These are phyloP conservation scores for Mycena epipterygia DNA, from an alignment of 768 basidiomycete species.

Conservation along the genomic window DNA sequence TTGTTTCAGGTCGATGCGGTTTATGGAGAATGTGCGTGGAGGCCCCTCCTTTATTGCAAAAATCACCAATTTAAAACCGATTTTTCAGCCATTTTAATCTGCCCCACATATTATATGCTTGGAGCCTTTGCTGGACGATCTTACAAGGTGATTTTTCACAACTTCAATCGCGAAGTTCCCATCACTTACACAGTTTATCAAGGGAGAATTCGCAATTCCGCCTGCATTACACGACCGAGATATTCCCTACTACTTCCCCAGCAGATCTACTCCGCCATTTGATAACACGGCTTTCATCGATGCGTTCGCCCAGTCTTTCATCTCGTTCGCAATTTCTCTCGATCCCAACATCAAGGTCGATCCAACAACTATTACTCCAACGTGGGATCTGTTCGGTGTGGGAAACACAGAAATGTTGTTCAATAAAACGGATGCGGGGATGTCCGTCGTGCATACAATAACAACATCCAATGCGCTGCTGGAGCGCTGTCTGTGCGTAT, in stretches of 20 bases:
- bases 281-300: slow-evolving; percentile 23
- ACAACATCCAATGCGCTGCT: slow-evolving; percentile 6
- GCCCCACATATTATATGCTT: slow-evolving; percentile 50
- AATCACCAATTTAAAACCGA: too few relatives aligned
- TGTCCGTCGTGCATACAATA: slow-evolving; percentile 4
- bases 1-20: too few relatives aligned
- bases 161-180: neutral
- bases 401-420: slow-evolving; percentile 22
- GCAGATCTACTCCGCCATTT: slow-evolving; percentile 18
- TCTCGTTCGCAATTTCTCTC: too few relatives aligned
- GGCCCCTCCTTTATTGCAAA: too few relatives aligned
- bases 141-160: slow-evolving; percentile 45
- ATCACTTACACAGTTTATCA: neutral
- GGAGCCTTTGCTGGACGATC: slow-evolving; percentile 44
- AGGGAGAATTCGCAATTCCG: slow-evolving; percentile 48
- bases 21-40: too few relatives aligned
- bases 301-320: slow-evolving; percentile 25
- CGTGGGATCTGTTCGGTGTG: neutral
- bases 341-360: slow-evolving; percentile 11
- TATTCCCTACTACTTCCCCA: slow-evolving; percentile 45
- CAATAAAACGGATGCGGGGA: slow-evolving; percentile 12
- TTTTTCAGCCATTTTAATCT: slow-evolving; percentile 49
- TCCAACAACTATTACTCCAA: slow-evolving; percentile 14
- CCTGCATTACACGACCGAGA: slow-evolving; percentile 44
- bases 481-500: slow-evolving; percentile 17